Conservation (phyloP, 176 grass and related monocot species). For the Oryza nivara region DNA sequence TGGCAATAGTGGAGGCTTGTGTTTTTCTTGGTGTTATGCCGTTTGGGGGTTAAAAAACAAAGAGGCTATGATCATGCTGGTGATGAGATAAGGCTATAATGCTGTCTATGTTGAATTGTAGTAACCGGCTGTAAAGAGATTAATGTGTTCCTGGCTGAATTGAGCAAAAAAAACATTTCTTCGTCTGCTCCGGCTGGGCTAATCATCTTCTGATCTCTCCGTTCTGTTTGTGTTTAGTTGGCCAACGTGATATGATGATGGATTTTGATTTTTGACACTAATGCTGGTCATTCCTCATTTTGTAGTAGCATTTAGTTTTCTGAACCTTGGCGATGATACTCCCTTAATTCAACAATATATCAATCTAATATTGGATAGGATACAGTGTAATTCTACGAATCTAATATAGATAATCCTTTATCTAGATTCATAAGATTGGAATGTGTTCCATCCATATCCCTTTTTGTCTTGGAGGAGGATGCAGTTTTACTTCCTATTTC, state of each 20-base stretch:
- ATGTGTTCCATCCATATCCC: no score
- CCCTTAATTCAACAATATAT: no score
- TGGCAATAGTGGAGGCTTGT: slow-evolving; percentile 2
- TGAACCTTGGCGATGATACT: background rate
- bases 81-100: background rate
- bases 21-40: background rate
- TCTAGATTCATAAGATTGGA: no score
- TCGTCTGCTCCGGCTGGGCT: background rate
- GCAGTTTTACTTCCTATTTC: background rate
- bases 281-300: background rate
- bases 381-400: no score
- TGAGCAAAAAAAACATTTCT: background rate
- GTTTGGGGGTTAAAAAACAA: slow-evolving; percentile 16
- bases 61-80: background rate
- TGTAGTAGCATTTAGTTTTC: background rate
- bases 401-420: no score
- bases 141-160: background rate
- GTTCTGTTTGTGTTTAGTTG: no score
- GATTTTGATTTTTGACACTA: no score
- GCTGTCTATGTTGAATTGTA: background rate
- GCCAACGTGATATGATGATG: no score
- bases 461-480: no score
- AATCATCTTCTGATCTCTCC: background rate
- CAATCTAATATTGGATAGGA: no score
- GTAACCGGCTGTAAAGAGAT: background rate